Percentiles rank a stretch among this genome's conserved stretches.
Conservation (phyloP, 805 yeast genomes). For the Candida tammaniensis region DNA sequence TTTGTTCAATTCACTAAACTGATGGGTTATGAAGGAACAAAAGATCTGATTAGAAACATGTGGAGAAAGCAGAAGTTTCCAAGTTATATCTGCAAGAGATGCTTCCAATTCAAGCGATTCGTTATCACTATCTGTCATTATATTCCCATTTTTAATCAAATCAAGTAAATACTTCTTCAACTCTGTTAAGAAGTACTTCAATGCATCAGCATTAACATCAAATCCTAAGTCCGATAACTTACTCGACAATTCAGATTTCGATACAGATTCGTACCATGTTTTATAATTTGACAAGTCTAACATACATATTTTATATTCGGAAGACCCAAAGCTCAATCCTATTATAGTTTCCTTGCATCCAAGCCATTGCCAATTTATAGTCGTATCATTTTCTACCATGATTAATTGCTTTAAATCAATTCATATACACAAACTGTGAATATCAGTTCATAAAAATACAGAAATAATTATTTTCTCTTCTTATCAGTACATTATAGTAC, state of each 20-base stretch:
- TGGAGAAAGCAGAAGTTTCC: too few relatives aligned
- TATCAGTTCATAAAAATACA: too few relatives aligned
- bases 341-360: not conserved
- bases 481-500: too few relatives aligned
- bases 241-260: not conserved
- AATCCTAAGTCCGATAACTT: constrained; percentile 19
- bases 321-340: not conserved
- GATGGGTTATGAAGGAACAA: too few relatives aligned
- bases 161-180: not conserved
- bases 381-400: not conserved
- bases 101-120: too few relatives aligned
- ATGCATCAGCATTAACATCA: constrained; percentile 19
- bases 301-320: not conserved
- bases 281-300: not conserved
- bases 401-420: too few relatives aligned
- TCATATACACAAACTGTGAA: too few relatives aligned
- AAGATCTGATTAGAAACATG: too few relatives aligned
- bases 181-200: constrained; percentile 15
- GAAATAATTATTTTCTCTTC: too few relatives aligned
- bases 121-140: too few relatives aligned
- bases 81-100: too few relatives aligned
- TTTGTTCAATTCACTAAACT: constrained; percentile 2
- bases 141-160: too few relatives aligned
- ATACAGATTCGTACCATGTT: not conserved
- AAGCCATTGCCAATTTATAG: not conserved